These are phyloP conservation scores for Chrysoporthe cubensis DNA, from an alignment of 2,329 filamentous ascomycete genomes.

Conservation along the genomic window DNA sequence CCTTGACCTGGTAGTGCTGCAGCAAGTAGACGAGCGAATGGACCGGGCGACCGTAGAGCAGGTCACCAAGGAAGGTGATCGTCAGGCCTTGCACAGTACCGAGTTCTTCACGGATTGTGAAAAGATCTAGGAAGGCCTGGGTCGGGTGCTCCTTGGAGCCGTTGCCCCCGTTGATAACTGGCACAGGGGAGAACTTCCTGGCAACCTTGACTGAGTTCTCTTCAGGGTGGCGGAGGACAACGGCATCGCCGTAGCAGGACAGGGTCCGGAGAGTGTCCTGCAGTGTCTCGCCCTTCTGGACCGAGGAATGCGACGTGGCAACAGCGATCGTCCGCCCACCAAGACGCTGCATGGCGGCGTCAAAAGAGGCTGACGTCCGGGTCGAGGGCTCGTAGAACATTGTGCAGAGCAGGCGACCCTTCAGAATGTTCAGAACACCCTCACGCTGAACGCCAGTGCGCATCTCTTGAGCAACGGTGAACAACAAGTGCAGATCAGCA, in stretches of 20 bases:
- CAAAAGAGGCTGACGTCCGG: constrained; percentile 92
- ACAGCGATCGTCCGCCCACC: constrained; percentile 85
- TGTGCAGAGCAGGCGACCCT: constrained; percentile 83
- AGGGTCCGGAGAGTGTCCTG: constrained; percentile 94
- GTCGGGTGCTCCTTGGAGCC: constrained; percentile 96
- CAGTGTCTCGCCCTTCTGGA: constrained; percentile 91
- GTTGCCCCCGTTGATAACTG: constrained; percentile 96
- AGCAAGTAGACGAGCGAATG: constrained; percentile 95
- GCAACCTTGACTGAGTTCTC: constrained; percentile 80
- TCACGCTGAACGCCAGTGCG: constrained; percentile 90
- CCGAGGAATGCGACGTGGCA: constrained; percentile 82
- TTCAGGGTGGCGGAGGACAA: constrained; percentile 93
- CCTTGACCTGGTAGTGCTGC: constrained; percentile 90
- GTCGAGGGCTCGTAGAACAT: constrained; percentile 99
- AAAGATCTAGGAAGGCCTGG: constrained; percentile 95
- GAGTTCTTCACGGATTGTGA: constrained; percentile 96
- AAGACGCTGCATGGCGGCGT: constrained; percentile 97
- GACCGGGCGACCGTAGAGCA: constrained; percentile 90
- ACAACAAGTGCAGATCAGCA: constrained; percentile 86
- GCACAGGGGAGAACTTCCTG: constrained; percentile 84
- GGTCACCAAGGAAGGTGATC: constrained; percentile 93
- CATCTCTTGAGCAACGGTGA: constrained; percentile 98
- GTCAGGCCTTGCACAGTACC: constrained; percentile 94
- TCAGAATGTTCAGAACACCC: constrained; percentile 84
- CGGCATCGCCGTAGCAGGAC: constrained; percentile 90